Evolutionary conservation across 306 rosid species (phyloP).

Genomic region (Sphenostylis stenocarpa): DNA sequence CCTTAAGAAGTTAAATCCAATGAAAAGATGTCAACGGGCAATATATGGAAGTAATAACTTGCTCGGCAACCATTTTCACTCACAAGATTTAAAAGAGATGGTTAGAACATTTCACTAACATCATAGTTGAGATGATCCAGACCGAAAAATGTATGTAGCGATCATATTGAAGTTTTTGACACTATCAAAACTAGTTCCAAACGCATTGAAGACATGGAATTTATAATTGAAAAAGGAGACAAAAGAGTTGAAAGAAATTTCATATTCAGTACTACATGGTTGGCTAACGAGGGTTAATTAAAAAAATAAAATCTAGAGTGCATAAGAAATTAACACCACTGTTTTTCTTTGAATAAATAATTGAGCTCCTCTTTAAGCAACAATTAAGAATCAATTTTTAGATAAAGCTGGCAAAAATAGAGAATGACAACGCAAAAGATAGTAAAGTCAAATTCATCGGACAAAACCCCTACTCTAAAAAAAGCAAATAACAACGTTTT

Average conservation of each 20-base stretch:
- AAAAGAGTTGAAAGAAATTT: constrained; percentile 23
- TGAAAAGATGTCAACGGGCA: no score
- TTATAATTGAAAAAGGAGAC: neutral
- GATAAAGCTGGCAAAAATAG: neutral
- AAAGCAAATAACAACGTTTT: neutral
- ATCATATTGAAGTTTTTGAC: neutral
- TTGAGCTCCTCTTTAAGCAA: neutral
- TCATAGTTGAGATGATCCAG: neutral
- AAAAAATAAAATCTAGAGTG: neutral
- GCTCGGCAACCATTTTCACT: neutral
- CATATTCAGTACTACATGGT: neutral
- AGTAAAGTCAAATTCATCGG: neutral
- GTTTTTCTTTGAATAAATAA: neutral
- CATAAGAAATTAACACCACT: neutral
- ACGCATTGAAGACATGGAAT: neutral
- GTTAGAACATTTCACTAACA: neutral
- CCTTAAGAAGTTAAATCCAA: no score
- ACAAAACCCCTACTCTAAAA: neutral
- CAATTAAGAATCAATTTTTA: neutral
- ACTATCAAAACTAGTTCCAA: neutral
- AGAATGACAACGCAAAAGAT: neutral
- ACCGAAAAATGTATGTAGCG: neutral
- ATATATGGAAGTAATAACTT: no score
- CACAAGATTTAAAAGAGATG: neutral
- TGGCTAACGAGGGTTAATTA: neutral